Percentiles rank a stretch among this genome's conserved stretches.
Evolutionary conservation across 176 grass and related monocot species (phyloP).

Genomic region (Eragrostis curvula): DNA sequence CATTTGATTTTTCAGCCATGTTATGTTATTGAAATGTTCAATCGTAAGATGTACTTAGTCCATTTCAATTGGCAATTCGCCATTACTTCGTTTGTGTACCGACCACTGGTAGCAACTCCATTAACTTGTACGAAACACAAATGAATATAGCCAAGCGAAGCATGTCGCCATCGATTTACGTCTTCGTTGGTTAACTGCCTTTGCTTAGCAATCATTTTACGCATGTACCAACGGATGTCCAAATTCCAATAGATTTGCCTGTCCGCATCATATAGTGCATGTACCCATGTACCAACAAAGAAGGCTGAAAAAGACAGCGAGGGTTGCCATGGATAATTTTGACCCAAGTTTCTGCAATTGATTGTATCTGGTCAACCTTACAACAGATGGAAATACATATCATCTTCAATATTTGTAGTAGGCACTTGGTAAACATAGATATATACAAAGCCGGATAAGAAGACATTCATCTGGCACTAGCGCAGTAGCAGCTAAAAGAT

Average conservation of each 20-base stretch:
- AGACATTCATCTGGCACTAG: background rate
- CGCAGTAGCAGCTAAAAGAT: background rate
- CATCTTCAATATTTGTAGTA: background rate
- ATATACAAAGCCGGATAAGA: background rate
- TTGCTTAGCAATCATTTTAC: constrained; percentile 16
- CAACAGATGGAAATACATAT: background rate
- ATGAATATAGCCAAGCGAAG: background rate
- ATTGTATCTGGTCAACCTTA: background rate
- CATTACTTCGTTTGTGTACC: background rate
- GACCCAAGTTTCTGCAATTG: background rate
- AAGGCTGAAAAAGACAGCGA: background rate
- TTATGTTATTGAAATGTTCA: background rate
- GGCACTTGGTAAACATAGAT: background rate
- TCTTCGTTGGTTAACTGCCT: background rate
- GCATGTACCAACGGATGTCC: background rate
- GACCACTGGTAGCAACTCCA: background rate
- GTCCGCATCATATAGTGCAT: background rate
- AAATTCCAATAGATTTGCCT: background rate
- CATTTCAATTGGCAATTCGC: background rate
- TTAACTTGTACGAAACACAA: constrained; percentile 5
- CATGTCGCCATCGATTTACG: constrained; percentile 5
- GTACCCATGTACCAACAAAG: too few relatives aligned
- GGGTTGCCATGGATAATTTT: background rate
- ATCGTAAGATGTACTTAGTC: background rate
- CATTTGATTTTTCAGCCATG: background rate